phyloP scores from a whole-genome alignment of 768 basidiomycete species.

The Pleurotus cornucopiae region DNA sequence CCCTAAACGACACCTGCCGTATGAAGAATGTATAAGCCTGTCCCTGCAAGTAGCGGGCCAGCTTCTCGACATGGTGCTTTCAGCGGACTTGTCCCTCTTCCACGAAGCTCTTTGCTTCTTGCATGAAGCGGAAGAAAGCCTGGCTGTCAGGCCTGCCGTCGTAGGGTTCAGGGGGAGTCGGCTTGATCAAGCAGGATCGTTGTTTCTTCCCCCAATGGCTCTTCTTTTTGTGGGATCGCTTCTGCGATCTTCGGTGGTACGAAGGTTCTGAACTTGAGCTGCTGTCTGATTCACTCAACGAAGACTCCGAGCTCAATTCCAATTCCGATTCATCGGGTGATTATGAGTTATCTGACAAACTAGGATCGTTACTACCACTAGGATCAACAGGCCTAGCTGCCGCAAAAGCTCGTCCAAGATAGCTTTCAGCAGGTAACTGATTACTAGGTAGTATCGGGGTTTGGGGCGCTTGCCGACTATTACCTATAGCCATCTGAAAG shows the following conservation, averaged over 20 bases:
- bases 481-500: no score
- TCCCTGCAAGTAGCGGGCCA: conserved; percentile 24
- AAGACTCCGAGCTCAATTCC: background rate
- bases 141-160: conserved; percentile 18
- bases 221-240: background rate
- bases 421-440: background rate
- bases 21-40: conserved; percentile 28
- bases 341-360: background rate
- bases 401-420: background rate
- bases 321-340: background rate
- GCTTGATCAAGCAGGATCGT: background rate
- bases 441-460: background rate
- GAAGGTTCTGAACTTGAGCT: no score
- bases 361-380: background rate
- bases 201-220: conserved; percentile 11
- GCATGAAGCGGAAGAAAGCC: conserved; percentile 21
- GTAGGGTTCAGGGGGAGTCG: conserved; percentile 19
- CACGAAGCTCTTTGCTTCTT: conserved; percentile 18
- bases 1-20: conserved; percentile 18
- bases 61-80: conserved; percentile 13
- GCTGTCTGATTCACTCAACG: no score
- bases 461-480: background rate
- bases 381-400: background rate
- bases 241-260: background rate
- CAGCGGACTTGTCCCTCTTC: conserved; percentile 14